phyloP scores from a whole-genome alignment of 306 rosid genomes.

The Delonix regia region DNA sequence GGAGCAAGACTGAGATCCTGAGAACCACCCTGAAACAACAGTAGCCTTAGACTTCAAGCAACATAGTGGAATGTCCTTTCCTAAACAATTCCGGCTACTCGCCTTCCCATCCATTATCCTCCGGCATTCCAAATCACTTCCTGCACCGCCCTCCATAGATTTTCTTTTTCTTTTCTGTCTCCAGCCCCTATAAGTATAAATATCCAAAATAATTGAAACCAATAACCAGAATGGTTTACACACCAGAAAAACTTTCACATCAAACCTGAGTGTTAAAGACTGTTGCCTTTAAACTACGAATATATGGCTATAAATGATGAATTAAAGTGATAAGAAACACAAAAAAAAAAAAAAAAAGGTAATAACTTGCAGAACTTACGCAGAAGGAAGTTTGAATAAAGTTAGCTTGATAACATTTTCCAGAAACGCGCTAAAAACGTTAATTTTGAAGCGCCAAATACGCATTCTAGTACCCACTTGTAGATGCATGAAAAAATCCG shows the following conservation, averaged over 20 bases:
- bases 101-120: conserved; percentile 94
- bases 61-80: conserved; percentile 73
- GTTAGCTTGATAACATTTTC: conserved; percentile 9
- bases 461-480: neutral
- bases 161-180: conserved; percentile 66
- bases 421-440: conserved; percentile 17
- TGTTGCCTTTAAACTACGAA: neutral
- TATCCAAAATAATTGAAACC: conserved; percentile 2
- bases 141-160: conserved; percentile 82
- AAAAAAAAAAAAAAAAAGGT: neutral
- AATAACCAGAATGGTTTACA: neutral
- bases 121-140: conserved; percentile 96
- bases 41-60: conserved; percentile 87
- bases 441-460: conserved; percentile 5
- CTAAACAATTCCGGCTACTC: conserved; percentile 61
- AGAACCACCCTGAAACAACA: conserved; percentile 99
- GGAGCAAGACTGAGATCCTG: conserved; percentile 71
- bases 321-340: neutral
- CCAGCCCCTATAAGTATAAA: conserved; percentile 66
- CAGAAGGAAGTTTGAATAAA: neutral
- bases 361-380: neutral
- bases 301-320: neutral
- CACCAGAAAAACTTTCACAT: conserved; percentile 15
- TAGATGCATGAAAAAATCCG: neutral
- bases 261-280: neutral